Percentiles rank a stretch among this genome's conserved stretches.
Conservation (phyloP, 805 yeast genomes). For the Priceomyces haplophilus region DNA sequence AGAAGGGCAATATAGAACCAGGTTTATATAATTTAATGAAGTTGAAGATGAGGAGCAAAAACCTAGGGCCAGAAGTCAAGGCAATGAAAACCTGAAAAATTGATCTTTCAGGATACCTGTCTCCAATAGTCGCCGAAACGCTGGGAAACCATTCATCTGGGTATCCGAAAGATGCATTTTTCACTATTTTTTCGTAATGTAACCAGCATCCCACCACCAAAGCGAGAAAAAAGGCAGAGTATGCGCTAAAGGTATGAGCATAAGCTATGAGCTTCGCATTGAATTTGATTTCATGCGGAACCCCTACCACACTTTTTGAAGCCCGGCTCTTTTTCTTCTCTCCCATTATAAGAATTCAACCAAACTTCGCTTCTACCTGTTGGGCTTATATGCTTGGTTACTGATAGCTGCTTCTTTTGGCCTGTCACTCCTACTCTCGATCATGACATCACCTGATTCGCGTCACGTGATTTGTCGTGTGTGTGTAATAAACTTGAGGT, state of each 20-base stretch:
- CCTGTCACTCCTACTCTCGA: background rate
- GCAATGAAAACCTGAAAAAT: conserved; percentile 90
- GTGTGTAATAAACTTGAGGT: background rate
- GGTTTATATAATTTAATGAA: conserved; percentile 45
- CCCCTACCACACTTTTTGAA: background rate
- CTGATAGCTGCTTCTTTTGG: background rate
- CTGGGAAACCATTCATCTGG: conserved; percentile 99
- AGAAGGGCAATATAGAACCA: conserved; percentile 33
- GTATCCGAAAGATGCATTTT: conserved; percentile 81
- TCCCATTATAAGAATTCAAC: background rate
- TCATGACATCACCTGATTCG: background rate
- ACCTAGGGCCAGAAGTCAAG: conserved; percentile 89
- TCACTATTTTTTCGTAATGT: conserved; percentile 85
- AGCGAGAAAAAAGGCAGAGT: conserved; percentile 73
- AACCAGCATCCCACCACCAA: conserved; percentile 68
- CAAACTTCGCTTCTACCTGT: background rate
- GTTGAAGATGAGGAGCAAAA: conserved; percentile 54
- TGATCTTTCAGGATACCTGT: conserved; percentile 92
- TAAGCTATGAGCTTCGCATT: conserved; percentile 68
- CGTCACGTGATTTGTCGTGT: conserved; percentile 4
- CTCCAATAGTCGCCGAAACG: conserved; percentile 96
- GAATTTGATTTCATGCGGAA: conserved; percentile 25
- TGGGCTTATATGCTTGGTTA: background rate
- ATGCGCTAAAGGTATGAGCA: conserved; percentile 71
- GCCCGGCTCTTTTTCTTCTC: background rate